phyloP scores from a whole-genome alignment of 2,329 filamentous ascomycete genomes.

The Knufia petricola region DNA sequence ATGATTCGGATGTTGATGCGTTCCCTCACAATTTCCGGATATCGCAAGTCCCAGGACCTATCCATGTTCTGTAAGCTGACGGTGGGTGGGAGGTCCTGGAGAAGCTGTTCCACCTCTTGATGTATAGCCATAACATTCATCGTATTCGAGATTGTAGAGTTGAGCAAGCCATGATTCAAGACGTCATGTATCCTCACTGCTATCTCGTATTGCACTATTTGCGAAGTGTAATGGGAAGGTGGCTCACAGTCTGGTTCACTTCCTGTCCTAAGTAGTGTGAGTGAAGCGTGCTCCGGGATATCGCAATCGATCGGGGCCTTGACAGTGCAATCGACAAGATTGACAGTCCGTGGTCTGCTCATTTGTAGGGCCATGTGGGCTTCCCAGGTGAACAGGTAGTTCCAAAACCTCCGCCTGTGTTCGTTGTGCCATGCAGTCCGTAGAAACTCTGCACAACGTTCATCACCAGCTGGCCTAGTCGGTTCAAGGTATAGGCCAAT shows the following conservation, averaged over 20 bases:
- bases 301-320: conserved; percentile 2
- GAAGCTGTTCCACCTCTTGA: background rate
- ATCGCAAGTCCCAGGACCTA: background rate
- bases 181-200: background rate
- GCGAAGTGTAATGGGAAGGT: conserved; percentile 3
- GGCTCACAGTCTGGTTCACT: background rate
- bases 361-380: background rate
- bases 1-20: background rate
- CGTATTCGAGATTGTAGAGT: background rate
- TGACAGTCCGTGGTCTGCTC: background rate
- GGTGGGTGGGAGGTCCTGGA: background rate
- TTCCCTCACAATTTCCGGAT: background rate
- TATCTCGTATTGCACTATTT: conserved; percentile 4
- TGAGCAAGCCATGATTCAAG: background rate
- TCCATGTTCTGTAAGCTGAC: background rate
- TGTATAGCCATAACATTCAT: background rate
- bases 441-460: background rate
- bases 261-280: background rate
- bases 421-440: conserved; percentile 1
- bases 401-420: conserved; percentile 4
- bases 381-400: conserved; percentile 1
- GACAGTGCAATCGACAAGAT: background rate
- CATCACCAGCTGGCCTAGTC: background rate
- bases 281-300: background rate
- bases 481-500: background rate